Base-by-base conservation (phyloP, 306 rosid species). In the Purshia tridentata region DNA sequence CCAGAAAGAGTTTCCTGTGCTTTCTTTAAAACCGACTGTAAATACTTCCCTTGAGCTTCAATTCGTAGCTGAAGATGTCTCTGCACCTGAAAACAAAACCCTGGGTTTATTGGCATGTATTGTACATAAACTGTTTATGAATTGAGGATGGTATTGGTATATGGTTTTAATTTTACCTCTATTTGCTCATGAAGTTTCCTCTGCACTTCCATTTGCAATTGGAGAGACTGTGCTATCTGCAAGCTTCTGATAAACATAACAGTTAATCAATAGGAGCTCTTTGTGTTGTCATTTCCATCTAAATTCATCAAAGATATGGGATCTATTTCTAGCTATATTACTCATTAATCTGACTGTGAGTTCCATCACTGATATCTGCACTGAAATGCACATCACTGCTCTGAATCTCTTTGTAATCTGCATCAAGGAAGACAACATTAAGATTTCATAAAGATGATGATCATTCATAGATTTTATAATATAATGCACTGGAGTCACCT, bases 1-100 rank as follows among this genome's bases (percentile, higher is more conserved):
- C 89, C 96, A 1, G 90, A 71, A 71, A 95, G 91, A 65, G 96
- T 88, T 72, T 91, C 93, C 46, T 87, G 93, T 42, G 99, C 99
- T 57, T 92, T 95, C 70, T 52, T 82, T 8, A 95, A 68, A 23
- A 95, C 97, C 45, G 91, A 85, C n/a, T 95, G 97, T 69, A 95
- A 84, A 65, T 95, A 95, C 78, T 87, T 90, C 71, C 97, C 98
- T 83, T 95, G 98, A 47, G 99, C 97, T 88, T 95, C 98, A 2
- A 95, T 95, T 74, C 93, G 69, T 67, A 90, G 82, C 81, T 95
- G 96, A 76, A 95, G 84, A 84, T 86, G 98, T 53, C 89, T 90
- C 77, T 92, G 97, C 58, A 95, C 98, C 98, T 90, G 85, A 69
- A 78, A 74, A 47, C 23, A 67, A 18, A 55, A 62, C 22, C 55